These are phyloP conservation scores for Glonium stellatum DNA, from an alignment of 495 filamentous ascomycete genomes.

Conservation along the genomic window DNA sequence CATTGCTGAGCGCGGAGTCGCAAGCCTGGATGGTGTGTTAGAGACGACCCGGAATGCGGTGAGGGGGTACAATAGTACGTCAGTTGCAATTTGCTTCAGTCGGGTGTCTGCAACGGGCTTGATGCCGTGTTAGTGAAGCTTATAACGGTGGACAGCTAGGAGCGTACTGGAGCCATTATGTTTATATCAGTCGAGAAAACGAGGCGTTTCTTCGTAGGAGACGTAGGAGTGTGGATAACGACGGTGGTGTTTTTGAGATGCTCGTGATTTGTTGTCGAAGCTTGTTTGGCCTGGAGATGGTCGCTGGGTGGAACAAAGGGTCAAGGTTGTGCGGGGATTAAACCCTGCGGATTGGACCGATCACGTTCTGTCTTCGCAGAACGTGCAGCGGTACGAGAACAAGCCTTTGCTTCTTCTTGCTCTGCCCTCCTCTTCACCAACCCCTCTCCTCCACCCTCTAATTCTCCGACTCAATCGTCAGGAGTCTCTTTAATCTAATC, in stretches of 20 bases:
- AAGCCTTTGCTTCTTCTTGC: not conserved
- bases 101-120: slow-evolving; percentile 71
- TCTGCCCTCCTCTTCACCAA: not conserved
- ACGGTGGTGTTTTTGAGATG: not conserved
- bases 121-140: not conserved
- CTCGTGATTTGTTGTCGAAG: not conserved
- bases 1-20: slow-evolving; percentile 62
- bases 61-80: slow-evolving; percentile 50
- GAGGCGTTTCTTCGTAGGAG: not conserved
- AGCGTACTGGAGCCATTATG: slow-evolving; percentile 1
- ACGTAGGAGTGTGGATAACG: no score
- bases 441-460: not conserved
- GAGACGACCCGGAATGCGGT: not conserved
- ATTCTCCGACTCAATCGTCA: not conserved
- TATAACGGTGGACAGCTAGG: not conserved
- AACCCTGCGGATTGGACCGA: not conserved
- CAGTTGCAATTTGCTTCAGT: slow-evolving; percentile 73
- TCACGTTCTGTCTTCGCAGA: not conserved
- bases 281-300: not conserved
- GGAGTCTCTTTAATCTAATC: not conserved
- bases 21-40: slow-evolving; percentile 57
- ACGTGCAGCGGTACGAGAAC: not conserved
- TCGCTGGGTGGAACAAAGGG: not conserved
- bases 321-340: not conserved
- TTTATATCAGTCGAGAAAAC: not conserved